Conservation (phyloP, 805 yeast species). For the Yarrowia divulgata region DNA sequence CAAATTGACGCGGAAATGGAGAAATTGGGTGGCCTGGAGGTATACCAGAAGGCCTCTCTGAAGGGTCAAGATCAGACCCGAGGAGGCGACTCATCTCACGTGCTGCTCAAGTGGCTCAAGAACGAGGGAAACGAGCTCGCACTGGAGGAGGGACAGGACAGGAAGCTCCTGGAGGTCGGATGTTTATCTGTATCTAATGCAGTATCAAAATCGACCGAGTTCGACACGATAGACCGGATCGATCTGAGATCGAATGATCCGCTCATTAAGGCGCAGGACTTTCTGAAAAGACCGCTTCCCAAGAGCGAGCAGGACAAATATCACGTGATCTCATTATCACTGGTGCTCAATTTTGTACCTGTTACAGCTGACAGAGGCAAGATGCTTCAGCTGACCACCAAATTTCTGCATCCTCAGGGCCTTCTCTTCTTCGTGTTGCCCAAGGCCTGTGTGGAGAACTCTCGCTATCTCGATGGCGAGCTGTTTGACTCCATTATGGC, state of each 20-base stretch:
- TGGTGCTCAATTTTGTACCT: slow-evolving; percentile 90
- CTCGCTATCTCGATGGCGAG: slow-evolving; percentile 71
- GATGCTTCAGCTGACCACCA: slow-evolving; percentile 69
- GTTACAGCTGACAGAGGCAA: slow-evolving; percentile 72
- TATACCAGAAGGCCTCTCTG: slow-evolving; percentile 84
- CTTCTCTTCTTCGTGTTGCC: slow-evolving; percentile 82
- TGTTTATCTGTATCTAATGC: slow-evolving; percentile 72
- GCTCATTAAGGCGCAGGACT: slow-evolving; percentile 77
- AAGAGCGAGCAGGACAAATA: slow-evolving; percentile 53
- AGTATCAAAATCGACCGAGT: slow-evolving; percentile 66
- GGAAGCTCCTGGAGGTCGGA: slow-evolving; percentile 79
- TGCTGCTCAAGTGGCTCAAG: slow-evolving; percentile 74
- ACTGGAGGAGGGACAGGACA: slow-evolving; percentile 16
- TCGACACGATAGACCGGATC: slow-evolving; percentile 63
- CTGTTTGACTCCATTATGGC: slow-evolving; percentile 58
- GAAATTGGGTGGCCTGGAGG: slow-evolving; percentile 74
- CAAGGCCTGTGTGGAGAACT: slow-evolving; percentile 81
- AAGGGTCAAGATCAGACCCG: slow-evolving; percentile 78
- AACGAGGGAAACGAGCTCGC: slow-evolving; percentile 44
- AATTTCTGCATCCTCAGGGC: slow-evolving; percentile 56
- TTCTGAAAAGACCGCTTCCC: slow-evolving; percentile 78
- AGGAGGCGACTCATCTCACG: slow-evolving; percentile 92
- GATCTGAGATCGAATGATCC: slow-evolving; percentile 85
- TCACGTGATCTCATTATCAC: slow-evolving; percentile 77
- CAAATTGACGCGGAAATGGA: slow-evolving; percentile 67